Percentiles rank a stretch among this genome's conserved stretches.
These are phyloP conservation scores for Sinapis alba DNA, from an alignment of 441 rosid species.

Conservation along the genomic window DNA sequence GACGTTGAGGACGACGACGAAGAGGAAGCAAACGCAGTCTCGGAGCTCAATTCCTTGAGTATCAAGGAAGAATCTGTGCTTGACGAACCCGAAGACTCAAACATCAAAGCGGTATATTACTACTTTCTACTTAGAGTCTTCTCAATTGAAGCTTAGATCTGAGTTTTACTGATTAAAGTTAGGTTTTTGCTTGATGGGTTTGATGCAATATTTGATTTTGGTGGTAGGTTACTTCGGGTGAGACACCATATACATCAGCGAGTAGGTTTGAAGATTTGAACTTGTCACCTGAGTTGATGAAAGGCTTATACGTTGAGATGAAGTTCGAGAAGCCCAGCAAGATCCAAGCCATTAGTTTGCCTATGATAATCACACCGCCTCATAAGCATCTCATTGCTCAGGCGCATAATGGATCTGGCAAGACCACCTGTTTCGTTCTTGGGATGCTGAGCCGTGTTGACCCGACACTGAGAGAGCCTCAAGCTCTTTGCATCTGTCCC, in stretches of 20 bases:
- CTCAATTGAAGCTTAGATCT: conserved; percentile 21
- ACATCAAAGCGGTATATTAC: conserved; percentile 63
- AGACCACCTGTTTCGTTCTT: conserved; percentile 95
- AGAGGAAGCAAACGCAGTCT: conserved; percentile 43
- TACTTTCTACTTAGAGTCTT: not conserved
- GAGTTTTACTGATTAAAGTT: conserved; percentile 3
- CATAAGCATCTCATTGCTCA: conserved; percentile 84
- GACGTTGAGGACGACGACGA: conserved; percentile 60
- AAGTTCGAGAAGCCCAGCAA: conserved; percentile 91
- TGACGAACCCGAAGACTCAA: conserved; percentile 86
- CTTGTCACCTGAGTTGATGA: conserved; percentile 73
- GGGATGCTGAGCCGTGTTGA: conserved; percentile 95
- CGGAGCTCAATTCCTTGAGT: conserved; percentile 49
- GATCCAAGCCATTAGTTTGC: conserved; percentile 91
- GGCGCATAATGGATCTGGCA: conserved; percentile 97
- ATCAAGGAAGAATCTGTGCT: conserved; percentile 75
- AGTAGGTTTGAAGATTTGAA: conserved; percentile 82
- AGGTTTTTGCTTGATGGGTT: not conserved
- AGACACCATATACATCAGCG: conserved; percentile 87
- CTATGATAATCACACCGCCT: conserved; percentile 93
- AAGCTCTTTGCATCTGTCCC: conserved; percentile 96
- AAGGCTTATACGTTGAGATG: conserved; percentile 93
- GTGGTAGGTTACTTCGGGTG: conserved; percentile 66
- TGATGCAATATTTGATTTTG: conserved; percentile 2
- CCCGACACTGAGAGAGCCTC: conserved; percentile 61